These are phyloP conservation scores for Yamadazyma atlantica DNA, from an alignment of 1,139 yeast species.

Conservation along the genomic window DNA sequence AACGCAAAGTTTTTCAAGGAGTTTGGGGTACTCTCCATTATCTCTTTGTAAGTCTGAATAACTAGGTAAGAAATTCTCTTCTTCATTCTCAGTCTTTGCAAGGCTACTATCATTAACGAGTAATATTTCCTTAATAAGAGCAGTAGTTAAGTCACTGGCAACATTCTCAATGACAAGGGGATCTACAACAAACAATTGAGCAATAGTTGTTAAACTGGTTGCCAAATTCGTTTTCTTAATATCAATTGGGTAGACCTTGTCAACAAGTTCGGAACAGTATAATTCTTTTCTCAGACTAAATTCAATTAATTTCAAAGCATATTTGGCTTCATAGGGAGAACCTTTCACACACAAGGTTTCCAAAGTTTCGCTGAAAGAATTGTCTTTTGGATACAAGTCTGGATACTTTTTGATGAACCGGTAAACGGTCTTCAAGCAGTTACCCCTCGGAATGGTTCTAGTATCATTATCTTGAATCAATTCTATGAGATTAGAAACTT, in stretches of 20 bases:
- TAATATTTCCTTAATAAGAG: constrained; percentile 61
- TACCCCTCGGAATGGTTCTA: constrained; percentile 14
- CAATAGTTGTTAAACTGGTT: constrained; percentile 59
- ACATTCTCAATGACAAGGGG: constrained; percentile 53
- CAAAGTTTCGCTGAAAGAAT: constrained; percentile 39
- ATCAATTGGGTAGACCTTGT: constrained; percentile 53
- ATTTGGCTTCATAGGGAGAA: constrained; percentile 61
- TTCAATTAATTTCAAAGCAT: constrained; percentile 60
- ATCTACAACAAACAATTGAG: constrained; percentile 58
- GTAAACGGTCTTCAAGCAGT: constrained; percentile 54
- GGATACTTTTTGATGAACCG: constrained; percentile 56
- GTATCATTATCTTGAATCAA: constrained; percentile 26
- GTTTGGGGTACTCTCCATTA: constrained; percentile 22
- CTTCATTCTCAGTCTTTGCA: constrained; percentile 16
- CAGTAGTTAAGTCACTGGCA: constrained; percentile 58
- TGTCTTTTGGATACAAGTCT: constrained; percentile 34
- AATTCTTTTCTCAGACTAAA: constrained; percentile 39
- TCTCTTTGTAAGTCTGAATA: constrained; percentile 40
- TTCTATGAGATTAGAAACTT: constrained; percentile 51
- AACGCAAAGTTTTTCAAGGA: constrained; percentile 50
- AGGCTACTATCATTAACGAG: constrained; percentile 41
- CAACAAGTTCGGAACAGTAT: constrained; percentile 37
- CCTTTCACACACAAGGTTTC: constrained; percentile 52
- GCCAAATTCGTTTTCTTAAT: constrained; percentile 35
- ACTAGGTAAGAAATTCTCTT: constrained; percentile 43